Percentiles rank a stretch among this genome's conserved stretches.
phyloP scores from a whole-genome alignment of 768 basidiomycete species.

The Imleria badia region DNA sequence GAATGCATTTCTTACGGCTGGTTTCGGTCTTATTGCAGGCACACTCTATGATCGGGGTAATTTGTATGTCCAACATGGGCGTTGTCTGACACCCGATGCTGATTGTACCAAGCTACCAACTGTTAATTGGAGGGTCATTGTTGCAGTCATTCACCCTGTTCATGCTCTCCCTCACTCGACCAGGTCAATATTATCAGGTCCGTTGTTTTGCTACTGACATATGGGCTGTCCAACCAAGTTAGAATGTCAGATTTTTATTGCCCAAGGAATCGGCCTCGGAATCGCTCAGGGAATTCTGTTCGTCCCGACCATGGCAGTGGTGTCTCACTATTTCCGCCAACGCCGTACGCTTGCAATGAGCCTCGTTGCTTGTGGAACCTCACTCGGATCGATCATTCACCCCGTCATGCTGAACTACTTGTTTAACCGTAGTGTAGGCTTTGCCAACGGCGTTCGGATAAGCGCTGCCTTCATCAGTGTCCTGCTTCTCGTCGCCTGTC shows the following conservation, averaged over 20 bases:
- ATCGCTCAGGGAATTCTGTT: constrained; percentile 47
- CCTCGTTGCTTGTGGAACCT: constrained; percentile 39
- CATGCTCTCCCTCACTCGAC: constrained; percentile 46
- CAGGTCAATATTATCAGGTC: constrained; percentile 44
- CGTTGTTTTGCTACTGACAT: constrained; percentile 1
- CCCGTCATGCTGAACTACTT: constrained; percentile 34
- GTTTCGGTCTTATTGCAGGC: constrained; percentile 42
- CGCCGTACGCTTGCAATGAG: constrained; percentile 46
- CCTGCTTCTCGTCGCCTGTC: constrained; percentile 34
- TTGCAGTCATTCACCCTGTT: constrained; percentile 43
- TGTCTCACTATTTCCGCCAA: constrained; percentile 45
- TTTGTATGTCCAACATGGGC: constrained; percentile 32
- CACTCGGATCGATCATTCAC: constrained; percentile 26
- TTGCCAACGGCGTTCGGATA: constrained; percentile 48
- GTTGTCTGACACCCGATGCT: not conserved
- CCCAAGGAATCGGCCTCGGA: constrained; percentile 49
- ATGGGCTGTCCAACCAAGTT: not conserved
- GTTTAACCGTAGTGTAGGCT: constrained; percentile 28
- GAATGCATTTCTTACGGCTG: constrained; percentile 41
- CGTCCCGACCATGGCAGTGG: constrained; percentile 43
- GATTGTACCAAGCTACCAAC: constrained; percentile 34
- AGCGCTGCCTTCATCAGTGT: constrained; percentile 44
- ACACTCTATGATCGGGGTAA: constrained; percentile 52
- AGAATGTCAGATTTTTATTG: constrained; percentile 41
- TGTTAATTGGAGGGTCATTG: constrained; percentile 45